Conservation (phyloP, 331 rosid species). For the Quercus tomentella region DNA sequence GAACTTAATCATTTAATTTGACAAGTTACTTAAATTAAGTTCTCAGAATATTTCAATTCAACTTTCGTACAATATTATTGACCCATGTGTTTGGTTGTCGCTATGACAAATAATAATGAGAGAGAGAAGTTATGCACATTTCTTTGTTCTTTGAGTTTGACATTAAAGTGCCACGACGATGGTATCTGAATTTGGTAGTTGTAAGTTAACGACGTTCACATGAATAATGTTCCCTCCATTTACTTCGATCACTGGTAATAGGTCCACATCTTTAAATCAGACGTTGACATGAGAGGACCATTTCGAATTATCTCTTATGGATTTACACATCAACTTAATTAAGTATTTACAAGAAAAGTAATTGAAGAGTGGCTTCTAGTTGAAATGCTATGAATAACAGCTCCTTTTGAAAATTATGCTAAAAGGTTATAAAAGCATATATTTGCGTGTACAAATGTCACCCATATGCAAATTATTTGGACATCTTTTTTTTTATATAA, state of each 20-base stretch:
- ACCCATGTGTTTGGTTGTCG: constrained; percentile 19
- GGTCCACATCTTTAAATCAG: constrained; percentile 84
- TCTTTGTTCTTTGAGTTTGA: constrained; percentile 44
- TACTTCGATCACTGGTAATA: constrained; percentile 69
- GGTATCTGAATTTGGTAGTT: constrained; percentile 77
- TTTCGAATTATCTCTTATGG: background rate
- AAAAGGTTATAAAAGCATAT: background rate
- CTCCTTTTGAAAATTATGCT: no score
- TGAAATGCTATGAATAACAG: no score
- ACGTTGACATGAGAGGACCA: constrained; percentile 57
- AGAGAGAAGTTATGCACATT: constrained; percentile 31
- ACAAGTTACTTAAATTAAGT: background rate
- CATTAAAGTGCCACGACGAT: constrained; percentile 42
- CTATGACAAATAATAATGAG: constrained; percentile 36
- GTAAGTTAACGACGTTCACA: constrained; percentile 84
- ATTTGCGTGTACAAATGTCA: no score
- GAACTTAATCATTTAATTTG: background rate
- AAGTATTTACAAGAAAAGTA: background rate
- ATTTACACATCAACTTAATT: background rate
- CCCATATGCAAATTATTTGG: no score
- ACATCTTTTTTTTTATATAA: no score
- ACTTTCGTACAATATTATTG: background rate
- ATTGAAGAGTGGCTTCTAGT: no score
- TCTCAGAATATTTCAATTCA: background rate
- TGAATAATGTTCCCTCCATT: constrained; percentile 91